These are phyloP conservation scores for Talaromyces funiculosus DNA, from an alignment of 2,329 filamentous ascomycete species.

Conservation along the genomic window DNA sequence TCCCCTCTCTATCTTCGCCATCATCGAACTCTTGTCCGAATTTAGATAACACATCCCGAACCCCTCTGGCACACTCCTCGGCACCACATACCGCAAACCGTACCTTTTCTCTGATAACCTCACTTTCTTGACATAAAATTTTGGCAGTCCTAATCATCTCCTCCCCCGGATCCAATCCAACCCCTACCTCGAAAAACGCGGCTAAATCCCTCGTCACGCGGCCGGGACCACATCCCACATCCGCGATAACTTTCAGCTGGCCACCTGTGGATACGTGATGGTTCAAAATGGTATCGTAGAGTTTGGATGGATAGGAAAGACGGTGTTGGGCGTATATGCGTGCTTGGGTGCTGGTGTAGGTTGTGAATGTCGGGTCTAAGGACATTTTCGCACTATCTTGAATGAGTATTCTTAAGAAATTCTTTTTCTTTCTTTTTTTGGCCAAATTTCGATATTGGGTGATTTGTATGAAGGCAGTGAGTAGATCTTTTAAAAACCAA, in stretches of 20 bases:
- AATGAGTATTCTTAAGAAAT: no score
- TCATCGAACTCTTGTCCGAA: neutral
- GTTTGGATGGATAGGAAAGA: conserved; percentile 43
- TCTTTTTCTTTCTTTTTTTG: no score
- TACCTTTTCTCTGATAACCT: conserved; percentile 26
- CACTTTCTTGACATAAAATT: conserved; percentile 16
- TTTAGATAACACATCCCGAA: conserved; percentile 20
- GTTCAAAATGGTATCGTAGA: conserved; percentile 46
- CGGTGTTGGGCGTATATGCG: conserved; percentile 38
- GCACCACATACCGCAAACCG: conserved; percentile 41
- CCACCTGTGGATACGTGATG: conserved; percentile 47
- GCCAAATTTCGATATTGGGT: no score
- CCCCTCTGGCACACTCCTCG: conserved; percentile 28
- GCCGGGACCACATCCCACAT: conserved; percentile 56
- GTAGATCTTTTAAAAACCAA: no score
- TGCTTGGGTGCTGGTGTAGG: conserved; percentile 21
- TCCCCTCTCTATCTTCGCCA: neutral
- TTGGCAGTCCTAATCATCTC: conserved; percentile 51
- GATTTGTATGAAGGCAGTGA: no score
- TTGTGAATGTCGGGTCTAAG: conserved; percentile 20
- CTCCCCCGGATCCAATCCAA: conserved; percentile 49
- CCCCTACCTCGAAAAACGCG: conserved; percentile 39
- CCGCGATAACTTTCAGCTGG: conserved; percentile 40
- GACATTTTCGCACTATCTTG: neutral
- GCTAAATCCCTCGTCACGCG: conserved; percentile 44